Evolutionary conservation across 1,139 yeast species (phyloP).

Genomic region (Kurtzmaniella quercitrusa): DNA sequence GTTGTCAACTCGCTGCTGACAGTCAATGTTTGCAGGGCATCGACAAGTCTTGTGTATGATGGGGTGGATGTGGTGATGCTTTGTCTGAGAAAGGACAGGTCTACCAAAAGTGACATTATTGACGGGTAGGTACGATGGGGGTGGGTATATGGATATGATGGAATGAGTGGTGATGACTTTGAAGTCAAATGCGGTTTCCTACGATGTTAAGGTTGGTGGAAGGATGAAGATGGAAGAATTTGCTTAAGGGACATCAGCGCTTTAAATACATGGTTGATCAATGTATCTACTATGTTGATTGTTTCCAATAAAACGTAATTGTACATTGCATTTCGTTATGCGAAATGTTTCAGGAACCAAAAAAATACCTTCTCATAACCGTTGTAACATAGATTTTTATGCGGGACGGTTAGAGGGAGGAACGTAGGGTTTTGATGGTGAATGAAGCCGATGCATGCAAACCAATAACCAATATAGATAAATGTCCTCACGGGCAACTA

Average conservation of each 20-base stretch:
- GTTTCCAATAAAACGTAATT: background rate
- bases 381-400: background rate
- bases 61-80: conserved; percentile 3
- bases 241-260: too few relatives aligned
- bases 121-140: background rate
- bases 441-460: too few relatives aligned
- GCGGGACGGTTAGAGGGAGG: background rate
- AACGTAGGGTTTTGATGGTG: too few relatives aligned
- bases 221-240: too few relatives aligned
- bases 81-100: conserved; percentile 1
- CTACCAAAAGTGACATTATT: conserved; percentile 3
- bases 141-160: background rate
- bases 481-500: too few relatives aligned
- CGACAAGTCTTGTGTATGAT: conserved; percentile 5
- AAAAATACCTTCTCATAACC: conserved; percentile 1
- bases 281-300: background rate
- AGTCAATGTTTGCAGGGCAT: conserved; percentile 2
- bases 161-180: background rate
- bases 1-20: background rate
- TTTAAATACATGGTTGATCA: background rate
- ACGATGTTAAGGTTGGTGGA: too few relatives aligned
- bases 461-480: too few relatives aligned
- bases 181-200: background rate
- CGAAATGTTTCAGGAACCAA: conserved; percentile 1
- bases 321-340: background rate